Conservation (phyloP, 768 basidiomycete genomes). For the Leccinum boreale region DNA sequence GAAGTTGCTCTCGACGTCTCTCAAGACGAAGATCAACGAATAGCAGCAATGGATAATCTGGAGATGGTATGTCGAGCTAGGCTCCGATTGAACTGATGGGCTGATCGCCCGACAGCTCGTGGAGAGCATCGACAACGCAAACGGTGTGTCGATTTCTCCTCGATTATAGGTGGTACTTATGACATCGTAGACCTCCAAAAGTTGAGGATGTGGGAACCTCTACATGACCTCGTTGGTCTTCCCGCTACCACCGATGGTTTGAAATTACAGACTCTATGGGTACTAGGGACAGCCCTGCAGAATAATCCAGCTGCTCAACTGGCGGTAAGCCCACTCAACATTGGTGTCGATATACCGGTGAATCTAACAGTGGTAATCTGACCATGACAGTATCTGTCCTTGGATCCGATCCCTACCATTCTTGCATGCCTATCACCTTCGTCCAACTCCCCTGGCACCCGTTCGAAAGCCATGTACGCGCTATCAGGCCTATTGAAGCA, state of each 20-base stretch:
- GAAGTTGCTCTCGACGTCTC: constrained; percentile 56
- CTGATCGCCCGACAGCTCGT: constrained; percentile 51
- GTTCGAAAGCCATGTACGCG: constrained; percentile 81
- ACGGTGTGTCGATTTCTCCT: constrained; percentile 38
- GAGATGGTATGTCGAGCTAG: constrained; percentile 67
- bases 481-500: constrained; percentile 80
- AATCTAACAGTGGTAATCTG: constrained; percentile 1
- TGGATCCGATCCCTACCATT: constrained; percentile 64
- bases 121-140: constrained; percentile 90
- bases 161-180: neutral
- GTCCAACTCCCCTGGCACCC: constrained; percentile 47
- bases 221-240: constrained; percentile 61
- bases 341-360: neutral
- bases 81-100: neutral
- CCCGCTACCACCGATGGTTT: constrained; percentile 55
- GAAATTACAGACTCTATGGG: constrained; percentile 73
- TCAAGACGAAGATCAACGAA: constrained; percentile 53
- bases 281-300: constrained; percentile 84
- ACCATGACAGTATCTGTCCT: constrained; percentile 50
- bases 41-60: constrained; percentile 75
- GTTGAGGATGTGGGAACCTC: constrained; percentile 74
- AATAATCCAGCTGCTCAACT: constrained; percentile 86
- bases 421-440: constrained; percentile 58
- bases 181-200: constrained; percentile 60
- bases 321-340: constrained; percentile 45